phyloP scores from a whole-genome alignment of 208 protist genomes.

The Lotmaria passim region DNA sequence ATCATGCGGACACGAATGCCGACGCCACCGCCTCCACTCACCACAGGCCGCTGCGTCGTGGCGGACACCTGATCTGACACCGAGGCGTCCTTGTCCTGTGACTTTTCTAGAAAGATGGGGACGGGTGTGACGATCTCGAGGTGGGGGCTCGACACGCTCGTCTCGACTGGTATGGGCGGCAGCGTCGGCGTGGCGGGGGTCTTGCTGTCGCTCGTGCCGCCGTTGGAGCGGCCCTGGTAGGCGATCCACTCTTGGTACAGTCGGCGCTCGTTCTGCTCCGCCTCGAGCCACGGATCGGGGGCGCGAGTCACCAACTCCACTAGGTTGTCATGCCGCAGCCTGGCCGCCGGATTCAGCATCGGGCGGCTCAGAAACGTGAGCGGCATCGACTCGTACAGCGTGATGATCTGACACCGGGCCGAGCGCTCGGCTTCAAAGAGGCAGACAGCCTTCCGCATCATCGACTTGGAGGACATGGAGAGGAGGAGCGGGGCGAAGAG shows the following conservation, averaged over 20 bases:
- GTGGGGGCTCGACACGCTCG: neutral
- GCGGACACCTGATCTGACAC: neutral
- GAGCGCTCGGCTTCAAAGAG: conserved; percentile 68
- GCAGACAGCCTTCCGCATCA: conserved; percentile 51
- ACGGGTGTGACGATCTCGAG: neutral
- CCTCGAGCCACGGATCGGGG: conserved; percentile 33
- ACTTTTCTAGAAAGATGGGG: neutral
- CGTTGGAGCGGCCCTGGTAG: conserved; percentile 17
- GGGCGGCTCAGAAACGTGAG: conserved; percentile 64
- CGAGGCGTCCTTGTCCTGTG: neutral
- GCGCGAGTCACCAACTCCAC: conserved; percentile 30
- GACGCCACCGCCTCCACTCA: too few relatives aligned
- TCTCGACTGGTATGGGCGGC: neutral
- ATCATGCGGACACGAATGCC: conserved; percentile 20
- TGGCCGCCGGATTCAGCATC: conserved; percentile 48
- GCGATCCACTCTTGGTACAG: conserved; percentile 23
- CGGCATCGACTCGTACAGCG: conserved; percentile 65
- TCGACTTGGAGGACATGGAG: conserved; percentile 40
- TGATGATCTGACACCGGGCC: conserved; percentile 48
- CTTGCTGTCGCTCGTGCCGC: conserved; percentile 24
- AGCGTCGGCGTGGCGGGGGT: neutral
- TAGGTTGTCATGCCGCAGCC: conserved; percentile 42
- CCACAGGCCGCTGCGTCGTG: neutral
- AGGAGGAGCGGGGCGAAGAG: conserved; percentile 66
- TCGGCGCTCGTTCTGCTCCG: conserved; percentile 34